Evolutionary conservation across 441 rosid genomes (phyloP).

Genomic region (Raphanus hybrid): DNA sequence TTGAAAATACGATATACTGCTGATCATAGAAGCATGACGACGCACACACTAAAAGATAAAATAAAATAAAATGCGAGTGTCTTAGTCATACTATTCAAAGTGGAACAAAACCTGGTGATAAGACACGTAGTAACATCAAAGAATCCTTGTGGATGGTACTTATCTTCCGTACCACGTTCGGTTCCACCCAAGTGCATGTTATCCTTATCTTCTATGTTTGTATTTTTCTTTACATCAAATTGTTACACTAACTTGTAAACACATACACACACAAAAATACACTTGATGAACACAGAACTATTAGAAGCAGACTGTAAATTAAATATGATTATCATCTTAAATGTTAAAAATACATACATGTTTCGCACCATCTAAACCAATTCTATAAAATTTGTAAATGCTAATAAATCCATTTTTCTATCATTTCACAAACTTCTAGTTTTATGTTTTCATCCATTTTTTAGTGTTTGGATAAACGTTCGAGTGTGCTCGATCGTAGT

Average conservation of each 20-base stretch:
- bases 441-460: neutral
- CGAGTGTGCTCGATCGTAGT: neutral
- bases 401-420: neutral
- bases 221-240: neutral
- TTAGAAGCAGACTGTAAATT: neutral
- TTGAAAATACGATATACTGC: neutral
- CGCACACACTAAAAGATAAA: neutral
- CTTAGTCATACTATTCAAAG: constrained; percentile 30
- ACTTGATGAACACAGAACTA: neutral
- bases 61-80: constrained; percentile 16
- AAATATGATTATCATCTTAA: neutral
- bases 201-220: constrained; percentile 1
- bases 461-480: constrained; percentile 29
- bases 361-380: neutral
- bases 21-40: neutral
- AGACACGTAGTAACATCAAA: constrained; percentile 34
- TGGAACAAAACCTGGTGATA: constrained; percentile 15
- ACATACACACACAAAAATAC: neutral
- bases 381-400: neutral
- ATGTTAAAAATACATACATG: neutral
- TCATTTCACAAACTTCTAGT: constrained; percentile 4
- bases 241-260: neutral
- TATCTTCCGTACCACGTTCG: constrained; percentile 32
- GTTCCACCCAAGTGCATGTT: constrained; percentile 6
- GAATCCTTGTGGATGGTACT: constrained; percentile 14